Percentiles rank a stretch among this genome's conserved stretches.
Evolutionary conservation across 2,329 filamentous ascomycete genomes (phyloP).

Genomic region (Xylaria polymorpha): DNA sequence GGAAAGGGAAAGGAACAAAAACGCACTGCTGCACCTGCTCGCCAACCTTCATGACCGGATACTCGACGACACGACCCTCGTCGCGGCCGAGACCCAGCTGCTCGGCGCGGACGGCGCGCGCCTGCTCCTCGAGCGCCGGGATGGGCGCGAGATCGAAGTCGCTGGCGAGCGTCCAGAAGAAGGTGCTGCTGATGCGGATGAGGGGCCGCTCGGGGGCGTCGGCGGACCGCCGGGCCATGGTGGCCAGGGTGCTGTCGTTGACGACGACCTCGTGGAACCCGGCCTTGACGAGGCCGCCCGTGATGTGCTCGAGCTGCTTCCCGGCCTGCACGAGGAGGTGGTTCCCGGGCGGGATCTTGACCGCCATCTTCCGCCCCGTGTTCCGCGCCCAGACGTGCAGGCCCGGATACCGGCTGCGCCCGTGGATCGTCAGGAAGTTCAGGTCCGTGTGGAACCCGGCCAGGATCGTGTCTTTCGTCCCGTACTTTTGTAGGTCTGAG

Average conservation of each 20-base stretch:
- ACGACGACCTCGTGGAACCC: slow-evolving; percentile 72
- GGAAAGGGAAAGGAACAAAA: slow-evolving; percentile 6
- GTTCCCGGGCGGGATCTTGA: slow-evolving; percentile 68
- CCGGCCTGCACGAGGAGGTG: slow-evolving; percentile 71
- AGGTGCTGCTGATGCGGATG: slow-evolving; percentile 68
- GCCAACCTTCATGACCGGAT: slow-evolving; percentile 67
- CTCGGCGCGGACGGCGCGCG: slow-evolving; percentile 57
- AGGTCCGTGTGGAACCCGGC: slow-evolving; percentile 73
- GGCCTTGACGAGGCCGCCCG: slow-evolving; percentile 70
- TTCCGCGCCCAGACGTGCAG: slow-evolving; percentile 73
- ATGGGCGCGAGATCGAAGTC: slow-evolving; percentile 67
- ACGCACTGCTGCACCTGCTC: slow-evolving; percentile 67
- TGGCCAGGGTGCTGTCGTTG: slow-evolving; percentile 62
- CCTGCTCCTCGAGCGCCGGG: slow-evolving; percentile 59
- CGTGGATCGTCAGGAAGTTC: slow-evolving; percentile 74
- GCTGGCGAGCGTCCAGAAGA: slow-evolving; percentile 70
- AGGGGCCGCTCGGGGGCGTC: slow-evolving; percentile 62
- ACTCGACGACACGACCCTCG: slow-evolving; percentile 63
- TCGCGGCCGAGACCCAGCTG: slow-evolving; percentile 63
- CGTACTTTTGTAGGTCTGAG: slow-evolving; percentile 67
- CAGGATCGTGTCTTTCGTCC: slow-evolving; percentile 66
- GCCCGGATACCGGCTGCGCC: slow-evolving; percentile 70
- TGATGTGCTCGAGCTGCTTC: slow-evolving; percentile 72
- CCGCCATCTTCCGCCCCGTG: slow-evolving; percentile 68
- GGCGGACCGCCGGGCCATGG: slow-evolving; percentile 57